These are phyloP conservation scores for Marasmius sp. DNA, from an alignment of 1,284 basidiomycete genomes.

Conservation along the genomic window DNA sequence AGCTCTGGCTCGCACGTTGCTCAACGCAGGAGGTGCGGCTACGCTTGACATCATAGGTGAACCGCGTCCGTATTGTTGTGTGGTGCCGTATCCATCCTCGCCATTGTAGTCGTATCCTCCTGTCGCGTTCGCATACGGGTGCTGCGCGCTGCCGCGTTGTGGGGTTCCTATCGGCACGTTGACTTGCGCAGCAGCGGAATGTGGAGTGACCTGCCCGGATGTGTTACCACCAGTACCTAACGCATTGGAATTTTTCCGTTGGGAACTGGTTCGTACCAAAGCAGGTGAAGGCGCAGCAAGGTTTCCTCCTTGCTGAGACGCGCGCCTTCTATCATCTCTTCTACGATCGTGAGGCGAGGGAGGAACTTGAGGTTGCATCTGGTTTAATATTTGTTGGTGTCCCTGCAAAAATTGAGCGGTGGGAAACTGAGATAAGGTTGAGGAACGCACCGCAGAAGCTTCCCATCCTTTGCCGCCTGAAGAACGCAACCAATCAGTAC, in stretches of 20 bases:
- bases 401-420: constrained; percentile 33
- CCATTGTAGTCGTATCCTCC: constrained; percentile 56
- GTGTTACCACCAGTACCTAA: constrained; percentile 50
- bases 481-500: neutral
- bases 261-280: constrained; percentile 70
- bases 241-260: constrained; percentile 56
- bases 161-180: constrained; percentile 63
- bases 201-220: constrained; percentile 58
- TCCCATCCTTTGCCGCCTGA: constrained; percentile 94
- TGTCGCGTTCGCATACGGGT: constrained; percentile 65
- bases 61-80: constrained; percentile 60
- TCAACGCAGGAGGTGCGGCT: constrained; percentile 69
- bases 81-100: constrained; percentile 47
- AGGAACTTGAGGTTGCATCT: constrained; percentile 54
- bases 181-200: constrained; percentile 72
- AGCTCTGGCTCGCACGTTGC: constrained; percentile 64
- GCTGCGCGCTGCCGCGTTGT: constrained; percentile 48
- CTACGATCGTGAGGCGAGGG: constrained; percentile 53
- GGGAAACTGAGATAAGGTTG: constrained; percentile 6
- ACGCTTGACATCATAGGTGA: constrained; percentile 75
- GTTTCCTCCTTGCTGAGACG: constrained; percentile 53
- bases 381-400: constrained; percentile 59
- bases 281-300: constrained; percentile 73
- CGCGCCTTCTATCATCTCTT: constrained; percentile 58
- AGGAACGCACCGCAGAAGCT: constrained; percentile 63